phyloP scores from a whole-genome alignment of 768 basidiomycete species.

The Saitozyma sp. region DNA sequence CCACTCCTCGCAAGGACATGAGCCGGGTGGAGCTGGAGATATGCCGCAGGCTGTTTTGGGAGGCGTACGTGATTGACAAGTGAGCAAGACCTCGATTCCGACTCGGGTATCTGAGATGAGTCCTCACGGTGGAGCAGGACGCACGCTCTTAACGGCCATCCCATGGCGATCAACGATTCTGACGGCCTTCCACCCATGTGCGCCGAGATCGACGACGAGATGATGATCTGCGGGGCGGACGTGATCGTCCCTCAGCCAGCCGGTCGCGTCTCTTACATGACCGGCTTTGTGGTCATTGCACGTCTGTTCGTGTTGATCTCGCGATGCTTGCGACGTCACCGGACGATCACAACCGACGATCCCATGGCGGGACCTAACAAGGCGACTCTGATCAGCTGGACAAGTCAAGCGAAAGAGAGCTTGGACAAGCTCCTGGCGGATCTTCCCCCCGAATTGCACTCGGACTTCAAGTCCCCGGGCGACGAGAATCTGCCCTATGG shows the following conservation, averaged over 20 bases:
- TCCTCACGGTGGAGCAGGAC: constrained; percentile 17
- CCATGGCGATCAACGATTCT: constrained; percentile 24
- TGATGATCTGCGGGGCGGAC: constrained; percentile 19
- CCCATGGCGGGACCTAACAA: too few species aligned
- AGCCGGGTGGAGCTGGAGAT: constrained; percentile 24
- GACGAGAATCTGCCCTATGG: constrained; percentile 4
- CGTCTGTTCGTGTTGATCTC: constrained; percentile 15
- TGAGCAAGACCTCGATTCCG: constrained; percentile 9
- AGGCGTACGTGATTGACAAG: constrained; percentile 41
- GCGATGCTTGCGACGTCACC: too few species aligned
- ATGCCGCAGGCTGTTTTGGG: constrained; percentile 31
- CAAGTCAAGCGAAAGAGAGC: too few species aligned
- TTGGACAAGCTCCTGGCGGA: too few species aligned
- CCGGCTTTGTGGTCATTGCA: constrained; percentile 28
- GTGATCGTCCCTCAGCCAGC: constrained; percentile 17
- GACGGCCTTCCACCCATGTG: constrained; percentile 34
- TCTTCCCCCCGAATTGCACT: too few species aligned
- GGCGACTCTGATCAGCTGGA: too few species aligned
- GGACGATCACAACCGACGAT: too few species aligned
- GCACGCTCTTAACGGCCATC: constrained; percentile 25
- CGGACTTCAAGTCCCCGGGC: too few species aligned
- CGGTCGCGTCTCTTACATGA: constrained; percentile 31
- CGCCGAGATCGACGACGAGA: constrained; percentile 36
- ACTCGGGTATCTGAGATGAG: neutral
- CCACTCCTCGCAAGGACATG: constrained; percentile 10